phyloP scores from a whole-genome alignment of 352 stramenopile species.

The Globisporangium spiculum region DNA sequence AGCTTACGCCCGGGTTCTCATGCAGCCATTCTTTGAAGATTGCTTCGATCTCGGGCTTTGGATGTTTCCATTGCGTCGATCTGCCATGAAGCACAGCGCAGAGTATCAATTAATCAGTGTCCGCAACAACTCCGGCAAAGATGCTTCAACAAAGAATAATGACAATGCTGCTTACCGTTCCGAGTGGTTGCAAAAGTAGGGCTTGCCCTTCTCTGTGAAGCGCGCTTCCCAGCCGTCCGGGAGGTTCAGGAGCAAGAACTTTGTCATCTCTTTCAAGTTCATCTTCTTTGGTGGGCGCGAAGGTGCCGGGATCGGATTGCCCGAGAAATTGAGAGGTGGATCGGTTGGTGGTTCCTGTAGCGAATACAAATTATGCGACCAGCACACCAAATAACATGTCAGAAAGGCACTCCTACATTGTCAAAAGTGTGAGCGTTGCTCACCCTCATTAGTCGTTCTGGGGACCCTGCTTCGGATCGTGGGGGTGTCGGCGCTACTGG shows the following conservation, averaged over 20 bases:
- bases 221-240: constrained; percentile 79
- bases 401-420: not conserved
- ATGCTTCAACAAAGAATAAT: too few species aligned
- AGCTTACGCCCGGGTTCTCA: constrained; percentile 47
- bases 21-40: constrained; percentile 81
- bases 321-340: constrained; percentile 16
- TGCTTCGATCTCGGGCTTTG: constrained; percentile 60
- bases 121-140: not conserved
- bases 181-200: constrained; percentile 82
- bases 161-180: constrained; percentile 38
- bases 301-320: constrained; percentile 27
- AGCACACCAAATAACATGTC: not conserved
- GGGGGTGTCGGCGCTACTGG: constrained; percentile 6
- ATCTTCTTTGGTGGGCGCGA: constrained; percentile 37
- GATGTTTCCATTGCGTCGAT: constrained; percentile 87
- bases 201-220: constrained; percentile 75
- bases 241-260: constrained; percentile 62
- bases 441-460: constrained; percentile 10
- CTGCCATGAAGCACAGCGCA: constrained; percentile 20
- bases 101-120: not conserved
- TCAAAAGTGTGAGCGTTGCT: not conserved
- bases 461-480: constrained; percentile 2
- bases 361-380: not conserved
- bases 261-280: constrained; percentile 78
- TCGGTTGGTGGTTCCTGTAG: constrained; percentile 20